Evolutionary conservation across 73 alveolate species (phyloP), one percentile per base, ranked within the genome.

Genomic region (Blepharisma stoltei): DNA sequence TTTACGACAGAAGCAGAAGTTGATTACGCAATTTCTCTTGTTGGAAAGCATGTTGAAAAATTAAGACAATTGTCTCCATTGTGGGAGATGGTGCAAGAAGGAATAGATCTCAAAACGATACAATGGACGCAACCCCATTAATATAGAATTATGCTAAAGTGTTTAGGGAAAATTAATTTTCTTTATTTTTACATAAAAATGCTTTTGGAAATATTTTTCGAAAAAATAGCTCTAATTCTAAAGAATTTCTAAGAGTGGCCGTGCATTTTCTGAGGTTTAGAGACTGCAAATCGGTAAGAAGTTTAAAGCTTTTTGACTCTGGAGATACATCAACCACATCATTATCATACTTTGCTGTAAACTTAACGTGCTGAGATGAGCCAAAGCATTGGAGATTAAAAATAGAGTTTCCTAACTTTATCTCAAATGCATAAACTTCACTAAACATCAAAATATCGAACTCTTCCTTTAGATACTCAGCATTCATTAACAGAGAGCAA

Each of bases 1-100:
- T 94, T 92, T 71, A 94, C 97, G 6, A 87, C 98, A 6, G 92
- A 87, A 54, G 86, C 83, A 48, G 98, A 94, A 75, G 85, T 92
- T 8, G 97, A 92, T 21, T 84, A 71, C 37, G 83, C 89, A 8
- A 85, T 83, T 20, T 81, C 82, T 41, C 54, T 82, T 27, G 44
- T 94, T 18, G 81, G 80, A 7, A 60, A 77, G 46, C 87, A 87
- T 49, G 97, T 94, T 0, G 76, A 70, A 21, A 89, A 90, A 69
- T 70, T 94, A 54, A 92, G 98, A 87, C 94, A 82, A 49, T 78
- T 93, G 93, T 89, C 97, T 44, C 98, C 98, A 38, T 82, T 93
- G 52, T 93, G 98, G 98, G 98, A 93, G 54, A 93, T 93, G 98
- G 82, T 86, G 7, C 60, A 92, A 52, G 98, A 90, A 43, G 96